Evolutionary conservation across 192 early-diverging fungal genomes (phyloP), one percentile per base, ranked within the genome.

Genomic region (Coemansia sp.): DNA sequence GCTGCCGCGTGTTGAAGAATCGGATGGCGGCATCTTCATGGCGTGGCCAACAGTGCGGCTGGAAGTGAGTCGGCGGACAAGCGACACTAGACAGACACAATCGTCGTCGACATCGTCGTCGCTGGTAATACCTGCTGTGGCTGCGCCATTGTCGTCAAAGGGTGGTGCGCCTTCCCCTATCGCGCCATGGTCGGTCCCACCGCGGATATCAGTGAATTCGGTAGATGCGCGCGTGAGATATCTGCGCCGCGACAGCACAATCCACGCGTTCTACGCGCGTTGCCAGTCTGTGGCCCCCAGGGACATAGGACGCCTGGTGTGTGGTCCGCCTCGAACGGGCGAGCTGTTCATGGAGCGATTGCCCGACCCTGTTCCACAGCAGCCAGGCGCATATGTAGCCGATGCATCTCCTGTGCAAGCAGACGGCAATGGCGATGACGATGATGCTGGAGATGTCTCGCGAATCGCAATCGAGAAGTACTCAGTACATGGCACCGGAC

Each of bases 131-230:
- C 49, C 49, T 52, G 22, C 49, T 52, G 49, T 29, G 29, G 29
- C 22, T 15, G 23, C 17, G 25, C 23, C 38, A 13, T 15, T 19
- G 3, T 9, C 34, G 2, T 6, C 20, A 1, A 29, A 1, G 15
- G 32, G 7, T 2, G 9, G 22, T 2, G 49, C 49, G n/a, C 9
- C 25, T 9, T 14, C 40, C 6, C 25, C 61, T 32, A 60, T 68
- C 46, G 32, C 58, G 34, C 50, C 67, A 63, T 76, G 66, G 70
- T 76, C 79, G 17, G 70, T 81, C 41, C 79, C 79, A 20, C 79
- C 79, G 20, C 70, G 79, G 3, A 40, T 76, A 13, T n/a, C 53
- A 4, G 66, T 81, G 22, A 81, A 81, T 19, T 57, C 60, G 6
- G 74, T 48, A 4, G 32, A 43, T 0, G 70, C 67, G 17, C 73